Conservation (phyloP, 352 stramenopile genomes). For the Phytophthora gonapodyides region DNA sequence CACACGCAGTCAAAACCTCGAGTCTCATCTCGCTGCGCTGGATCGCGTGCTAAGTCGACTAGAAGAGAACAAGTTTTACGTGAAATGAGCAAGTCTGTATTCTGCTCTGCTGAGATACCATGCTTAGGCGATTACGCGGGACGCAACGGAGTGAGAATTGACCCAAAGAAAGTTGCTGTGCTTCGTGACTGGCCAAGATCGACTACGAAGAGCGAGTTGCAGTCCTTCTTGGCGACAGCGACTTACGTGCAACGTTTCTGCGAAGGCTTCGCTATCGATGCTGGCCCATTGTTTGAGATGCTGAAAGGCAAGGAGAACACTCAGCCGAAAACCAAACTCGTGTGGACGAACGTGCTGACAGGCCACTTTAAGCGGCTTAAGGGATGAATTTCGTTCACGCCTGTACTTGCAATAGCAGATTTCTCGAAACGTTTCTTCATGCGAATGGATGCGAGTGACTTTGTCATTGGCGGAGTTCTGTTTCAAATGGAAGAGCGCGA, state of each 20-base stretch:
- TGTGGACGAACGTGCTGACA: neutral
- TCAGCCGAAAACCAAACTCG: neutral
- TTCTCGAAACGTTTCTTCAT: constrained; percentile 10
- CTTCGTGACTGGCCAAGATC: constrained; percentile 22
- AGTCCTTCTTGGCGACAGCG: constrained; percentile 13
- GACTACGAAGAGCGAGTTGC: constrained; percentile 13
- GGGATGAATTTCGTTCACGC: constrained; percentile 8
- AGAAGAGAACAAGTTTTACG: constrained; percentile 19
- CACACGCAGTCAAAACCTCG: constrained; percentile 9
- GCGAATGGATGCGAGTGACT: constrained; percentile 22
- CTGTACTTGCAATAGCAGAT: too few relatives aligned
- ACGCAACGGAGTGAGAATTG: constrained; percentile 20
- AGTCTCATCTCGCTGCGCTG: constrained; percentile 8
- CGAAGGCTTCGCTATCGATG: constrained; percentile 11
- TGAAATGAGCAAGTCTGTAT: constrained; percentile 34
- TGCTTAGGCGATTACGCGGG: constrained; percentile 27
- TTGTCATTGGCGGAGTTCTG: constrained; percentile 20
- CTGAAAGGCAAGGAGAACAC: constrained; percentile 7
- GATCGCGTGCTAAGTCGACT: constrained; percentile 15
- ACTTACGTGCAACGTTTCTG: constrained; percentile 21
- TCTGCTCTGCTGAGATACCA: constrained; percentile 27
- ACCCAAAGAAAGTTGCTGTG: constrained; percentile 26
- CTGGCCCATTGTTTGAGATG: constrained; percentile 15
- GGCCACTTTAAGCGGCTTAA: constrained; percentile 10
- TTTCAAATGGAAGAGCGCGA: constrained; percentile 12